Percentiles rank a stretch among this genome's conserved stretches.
Evolutionary conservation across 352 stramenopile species (phyloP).

Genomic region (Globisporangium recalcitrans): DNA sequence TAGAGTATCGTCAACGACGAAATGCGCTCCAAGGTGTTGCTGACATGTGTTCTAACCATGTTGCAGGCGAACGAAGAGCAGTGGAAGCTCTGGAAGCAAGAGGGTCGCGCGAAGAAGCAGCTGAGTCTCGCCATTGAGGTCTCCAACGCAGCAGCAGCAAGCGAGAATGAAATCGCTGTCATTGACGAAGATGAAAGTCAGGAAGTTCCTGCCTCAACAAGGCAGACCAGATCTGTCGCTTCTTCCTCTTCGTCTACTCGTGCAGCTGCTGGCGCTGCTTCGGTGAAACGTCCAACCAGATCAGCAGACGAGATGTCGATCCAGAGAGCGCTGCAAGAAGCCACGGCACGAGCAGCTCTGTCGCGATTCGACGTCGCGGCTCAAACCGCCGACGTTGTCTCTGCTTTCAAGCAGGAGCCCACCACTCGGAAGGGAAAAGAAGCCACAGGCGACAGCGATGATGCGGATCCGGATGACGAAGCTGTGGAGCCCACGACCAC

Average conservation of each 20-base stretch:
- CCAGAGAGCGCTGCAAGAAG: slow-evolving; percentile 27
- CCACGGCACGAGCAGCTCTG: slow-evolving; percentile 50
- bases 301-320: slow-evolving; percentile 12
- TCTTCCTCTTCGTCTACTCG: neutral
- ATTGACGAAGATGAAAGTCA: slow-evolving; percentile 1
- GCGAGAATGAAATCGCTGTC: slow-evolving; percentile 8
- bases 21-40: neutral
- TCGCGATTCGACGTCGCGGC: slow-evolving; percentile 41
- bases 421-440: neutral
- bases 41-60: neutral
- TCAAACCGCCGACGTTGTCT: slow-evolving; percentile 36
- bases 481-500: slow-evolving; percentile 60
- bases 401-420: slow-evolving; percentile 27
- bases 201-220: neutral
- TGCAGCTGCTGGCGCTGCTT: neutral
- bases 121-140: neutral
- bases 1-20: no score
- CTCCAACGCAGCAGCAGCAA: neutral
- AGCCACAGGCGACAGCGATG: slow-evolving; percentile 14
- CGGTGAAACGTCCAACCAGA: neutral
- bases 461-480: slow-evolving; percentile 38
- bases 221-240: neutral
- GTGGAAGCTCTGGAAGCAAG: slow-evolving; percentile 64
- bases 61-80: slow-evolving; percentile 61
- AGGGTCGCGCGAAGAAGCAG: slow-evolving; percentile 8